Evolutionary conservation across 2,329 filamentous ascomycete genomes (phyloP).

Genomic region (Arthrobotrys pseudoclavata): DNA sequence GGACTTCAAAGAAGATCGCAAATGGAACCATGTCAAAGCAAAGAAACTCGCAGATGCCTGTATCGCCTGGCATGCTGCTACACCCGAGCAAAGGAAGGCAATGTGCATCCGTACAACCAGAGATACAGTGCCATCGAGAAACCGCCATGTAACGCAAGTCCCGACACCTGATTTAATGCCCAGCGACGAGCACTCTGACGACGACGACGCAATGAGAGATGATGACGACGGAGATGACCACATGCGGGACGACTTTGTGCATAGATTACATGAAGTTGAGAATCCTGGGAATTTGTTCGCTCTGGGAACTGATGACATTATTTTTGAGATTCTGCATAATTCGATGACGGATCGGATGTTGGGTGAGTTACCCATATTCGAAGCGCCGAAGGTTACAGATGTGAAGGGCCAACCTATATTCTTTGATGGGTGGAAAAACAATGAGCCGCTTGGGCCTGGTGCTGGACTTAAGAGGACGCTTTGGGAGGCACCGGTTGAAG

Average conservation of each 20-base stretch:
- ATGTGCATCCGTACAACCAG: conserved; percentile 73
- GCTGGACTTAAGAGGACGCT: conserved; percentile 50
- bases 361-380: conserved; percentile 84
- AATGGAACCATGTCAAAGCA: conserved; percentile 89
- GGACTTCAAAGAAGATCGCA: conserved; percentile 92
- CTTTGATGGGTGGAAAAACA: conserved; percentile 58
- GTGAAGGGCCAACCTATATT: conserved; percentile 29
- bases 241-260: conserved; percentile 59
- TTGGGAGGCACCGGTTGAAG: conserved; percentile 72
- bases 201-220: conserved; percentile 65
- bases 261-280: conserved; percentile 60
- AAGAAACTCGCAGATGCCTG: conserved; percentile 85
- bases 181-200: conserved; percentile 69
- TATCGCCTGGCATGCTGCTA: conserved; percentile 81
- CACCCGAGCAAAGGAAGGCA: conserved; percentile 73
- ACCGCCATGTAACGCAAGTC: conserved; percentile 63
- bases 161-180: conserved; percentile 77
- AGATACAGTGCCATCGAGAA: conserved; percentile 62
- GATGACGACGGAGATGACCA: conserved; percentile 65
- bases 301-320: conserved; percentile 83
- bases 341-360: conserved; percentile 81
- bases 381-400: conserved; percentile 68
- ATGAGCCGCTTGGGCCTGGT: conserved; percentile 48
- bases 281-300: conserved; percentile 83
- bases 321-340: conserved; percentile 82